Evolutionary conservation across 2,329 filamentous ascomycete genomes (phyloP).

Genomic region (Botrytis squamosa): DNA sequence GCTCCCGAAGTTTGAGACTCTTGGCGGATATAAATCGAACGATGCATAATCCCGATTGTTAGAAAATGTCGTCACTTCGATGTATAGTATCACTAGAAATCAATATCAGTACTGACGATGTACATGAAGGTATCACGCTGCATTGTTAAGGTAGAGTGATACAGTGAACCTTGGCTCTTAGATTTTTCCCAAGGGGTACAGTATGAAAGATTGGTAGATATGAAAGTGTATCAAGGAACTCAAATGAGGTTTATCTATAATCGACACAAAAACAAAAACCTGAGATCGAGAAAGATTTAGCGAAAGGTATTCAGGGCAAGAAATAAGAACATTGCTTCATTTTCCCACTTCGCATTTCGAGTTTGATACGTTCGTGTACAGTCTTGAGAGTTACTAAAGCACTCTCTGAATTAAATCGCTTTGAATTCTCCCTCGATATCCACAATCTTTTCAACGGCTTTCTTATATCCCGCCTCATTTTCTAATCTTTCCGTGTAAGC

Average conservation of each 20-base stretch:
- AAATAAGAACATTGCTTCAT: neutral
- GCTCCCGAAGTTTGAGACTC: neutral
- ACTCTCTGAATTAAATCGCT: neutral
- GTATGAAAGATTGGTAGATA: neutral
- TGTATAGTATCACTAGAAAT: neutral
- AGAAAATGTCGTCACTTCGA: neutral
- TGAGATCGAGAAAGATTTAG: no score
- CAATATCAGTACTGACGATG: neutral
- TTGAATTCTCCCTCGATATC: constrained; percentile 12
- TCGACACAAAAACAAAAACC: neutral
- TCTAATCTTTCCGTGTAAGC: constrained; percentile 48
- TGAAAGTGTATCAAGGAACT: neutral
- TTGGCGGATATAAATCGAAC: neutral
- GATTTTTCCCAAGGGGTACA: neutral
- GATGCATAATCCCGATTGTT: neutral
- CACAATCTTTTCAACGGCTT: constrained; percentile 47
- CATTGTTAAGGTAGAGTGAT: neutral
- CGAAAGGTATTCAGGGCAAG: neutral
- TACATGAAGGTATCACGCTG: neutral
- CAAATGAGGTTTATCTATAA: neutral
- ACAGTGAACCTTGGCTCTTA: neutral
- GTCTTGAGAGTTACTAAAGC: neutral
- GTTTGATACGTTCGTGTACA: neutral
- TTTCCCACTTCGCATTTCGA: neutral
- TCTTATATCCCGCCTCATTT: constrained; percentile 45